Percentiles rank a stretch among this genome's conserved stretches.
Evolutionary conservation across 352 stramenopile species (phyloP).

Genomic region (Thalassiosira exigua): DNA sequence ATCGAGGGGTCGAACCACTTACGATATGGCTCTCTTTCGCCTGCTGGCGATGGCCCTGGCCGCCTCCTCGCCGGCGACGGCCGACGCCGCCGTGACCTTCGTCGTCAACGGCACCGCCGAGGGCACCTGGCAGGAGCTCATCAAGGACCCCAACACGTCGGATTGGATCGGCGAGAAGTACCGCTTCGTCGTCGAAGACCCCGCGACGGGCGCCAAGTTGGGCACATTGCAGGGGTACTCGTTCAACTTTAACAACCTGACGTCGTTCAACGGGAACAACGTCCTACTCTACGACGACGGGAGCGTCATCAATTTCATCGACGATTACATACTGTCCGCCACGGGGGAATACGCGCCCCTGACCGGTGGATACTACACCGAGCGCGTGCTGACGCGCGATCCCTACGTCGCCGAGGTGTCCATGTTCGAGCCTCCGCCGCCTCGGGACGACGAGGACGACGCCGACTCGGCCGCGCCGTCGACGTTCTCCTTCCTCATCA

Average conservation of each 20-base stretch:
- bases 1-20: too few species aligned
- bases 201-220: background rate
- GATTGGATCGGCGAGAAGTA: too few species aligned
- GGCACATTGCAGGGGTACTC: background rate
- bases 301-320: background rate
- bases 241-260: slow-evolving; percentile 1
- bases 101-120: too few species aligned
- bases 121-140: too few species aligned
- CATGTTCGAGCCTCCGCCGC: background rate
- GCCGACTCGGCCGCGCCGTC: background rate
- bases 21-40: too few species aligned
- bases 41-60: too few species aligned
- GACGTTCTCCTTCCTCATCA: background rate
- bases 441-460: background rate
- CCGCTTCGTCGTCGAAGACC: too few species aligned
- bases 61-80: too few species aligned
- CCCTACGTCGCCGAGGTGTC: background rate
- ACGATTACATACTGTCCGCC: slow-evolving; percentile 1
- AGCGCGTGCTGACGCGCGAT: background rate
- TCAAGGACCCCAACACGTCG: too few species aligned
- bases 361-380: background rate
- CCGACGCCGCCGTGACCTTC: too few species aligned
- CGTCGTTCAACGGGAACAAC: background rate
- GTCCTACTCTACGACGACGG: background rate
- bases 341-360: background rate